phyloP scores from a whole-genome alignment of 352 stramenopile species.

The Phytophthora megakarya region DNA sequence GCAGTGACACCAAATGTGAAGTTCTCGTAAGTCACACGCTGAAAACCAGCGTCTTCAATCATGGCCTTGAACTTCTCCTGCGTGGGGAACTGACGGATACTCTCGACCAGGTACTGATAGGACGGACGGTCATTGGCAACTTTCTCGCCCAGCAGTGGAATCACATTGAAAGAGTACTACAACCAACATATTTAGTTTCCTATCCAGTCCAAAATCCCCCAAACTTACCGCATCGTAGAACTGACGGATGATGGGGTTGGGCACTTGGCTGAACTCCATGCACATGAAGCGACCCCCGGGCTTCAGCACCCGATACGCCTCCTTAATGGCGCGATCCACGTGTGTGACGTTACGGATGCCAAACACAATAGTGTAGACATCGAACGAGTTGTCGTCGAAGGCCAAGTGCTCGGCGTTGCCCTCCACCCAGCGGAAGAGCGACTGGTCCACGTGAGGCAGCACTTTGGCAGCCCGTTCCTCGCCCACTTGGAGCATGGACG shows the following conservation, averaged over 20 bases:
- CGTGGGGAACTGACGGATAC: constrained; percentile 98
- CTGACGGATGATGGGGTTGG: constrained; percentile 90
- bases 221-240: constrained; percentile 93
- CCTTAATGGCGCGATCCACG: constrained; percentile 93
- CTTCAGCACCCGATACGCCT: constrained; percentile 96
- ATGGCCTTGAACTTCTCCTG: constrained; percentile 95
- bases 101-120: constrained; percentile 99
- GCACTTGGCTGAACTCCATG: constrained; percentile 97
- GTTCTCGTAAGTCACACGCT: constrained; percentile 94
- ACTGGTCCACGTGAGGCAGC: constrained; percentile 52
- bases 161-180: constrained; percentile 98
- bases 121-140: constrained; percentile 96
- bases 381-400: constrained; percentile 96
- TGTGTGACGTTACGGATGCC: constrained; percentile 99
- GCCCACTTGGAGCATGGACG: constrained; percentile 98
- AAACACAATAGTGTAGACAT: constrained; percentile 99
- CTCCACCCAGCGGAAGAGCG: constrained; percentile 90
- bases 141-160: constrained; percentile 94
- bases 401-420: constrained; percentile 96
- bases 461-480: constrained; percentile 86
- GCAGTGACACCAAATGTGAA: constrained; percentile 97
- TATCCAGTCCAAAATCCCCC: background rate
- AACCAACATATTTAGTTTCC: background rate
- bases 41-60: constrained; percentile 95
- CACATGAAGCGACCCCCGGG: constrained; percentile 97